Evolutionary conservation across 345 rosid species (phyloP).

Genomic region (Syzygium jambos): DNA sequence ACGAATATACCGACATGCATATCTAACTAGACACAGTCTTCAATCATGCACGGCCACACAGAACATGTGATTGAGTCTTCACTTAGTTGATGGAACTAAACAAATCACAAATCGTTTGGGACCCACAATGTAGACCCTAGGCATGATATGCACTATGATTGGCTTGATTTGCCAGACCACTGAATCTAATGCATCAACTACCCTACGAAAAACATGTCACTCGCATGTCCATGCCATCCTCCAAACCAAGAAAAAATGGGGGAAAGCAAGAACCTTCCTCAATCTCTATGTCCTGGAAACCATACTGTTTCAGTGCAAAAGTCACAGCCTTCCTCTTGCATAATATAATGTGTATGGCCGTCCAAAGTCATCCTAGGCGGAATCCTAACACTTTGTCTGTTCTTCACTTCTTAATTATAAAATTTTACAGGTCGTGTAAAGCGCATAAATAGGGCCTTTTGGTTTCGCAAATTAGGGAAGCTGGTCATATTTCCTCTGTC

Average conservation of each 20-base stretch:
- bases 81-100: not conserved
- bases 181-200: not conserved
- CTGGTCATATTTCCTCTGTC: not conserved
- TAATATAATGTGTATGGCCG: not conserved
- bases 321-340: not conserved
- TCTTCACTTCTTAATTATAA: not conserved
- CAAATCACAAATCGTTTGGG: not conserved
- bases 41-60: not conserved
- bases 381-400: not conserved
- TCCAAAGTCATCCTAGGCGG: not conserved
- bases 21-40: not conserved
- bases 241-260: not conserved
- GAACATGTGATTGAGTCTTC: not conserved
- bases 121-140: not conserved
- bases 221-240: not conserved
- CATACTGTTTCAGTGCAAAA: not conserved
- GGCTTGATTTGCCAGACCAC: not conserved
- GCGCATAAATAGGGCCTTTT: not conserved
- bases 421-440: not conserved
- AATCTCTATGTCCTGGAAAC: not conserved
- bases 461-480: not conserved
- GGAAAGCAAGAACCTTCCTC: not conserved
- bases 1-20: not conserved
- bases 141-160: not conserved
- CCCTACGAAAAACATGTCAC: accelerated